Percentiles rank a stretch among this genome's conserved stretches.
Conservation (phyloP, 768 basidiomycete species). For the Mycena leptocephala region DNA sequence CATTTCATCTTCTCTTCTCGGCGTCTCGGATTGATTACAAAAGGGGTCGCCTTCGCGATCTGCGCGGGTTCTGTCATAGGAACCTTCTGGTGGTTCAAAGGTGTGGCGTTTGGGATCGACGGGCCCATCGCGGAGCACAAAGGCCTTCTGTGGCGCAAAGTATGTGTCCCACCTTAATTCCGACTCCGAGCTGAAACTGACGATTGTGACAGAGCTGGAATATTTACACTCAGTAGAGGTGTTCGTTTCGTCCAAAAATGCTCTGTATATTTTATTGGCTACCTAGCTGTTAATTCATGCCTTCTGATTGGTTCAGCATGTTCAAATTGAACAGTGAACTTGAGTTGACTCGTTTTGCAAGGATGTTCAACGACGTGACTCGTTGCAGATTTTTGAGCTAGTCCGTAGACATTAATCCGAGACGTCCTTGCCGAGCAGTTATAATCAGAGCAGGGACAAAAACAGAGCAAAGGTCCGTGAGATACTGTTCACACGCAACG, state of each 20-base stretch:
- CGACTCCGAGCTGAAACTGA: neutral
- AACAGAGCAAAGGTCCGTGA: too few species aligned
- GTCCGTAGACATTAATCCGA: too few species aligned
- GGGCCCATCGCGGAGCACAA: slow-evolving; percentile 87
- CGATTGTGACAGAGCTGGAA: slow-evolving; percentile 18
- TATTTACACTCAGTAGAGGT: slow-evolving; percentile 16
- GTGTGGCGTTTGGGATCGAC: slow-evolving; percentile 90
- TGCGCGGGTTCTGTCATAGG: slow-evolving; percentile 72
- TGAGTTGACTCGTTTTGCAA: too few species aligned
- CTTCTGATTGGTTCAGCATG: neutral
- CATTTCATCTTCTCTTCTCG: slow-evolving; percentile 91
- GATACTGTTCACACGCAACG: too few species aligned
- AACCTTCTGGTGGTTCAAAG: slow-evolving; percentile 96
- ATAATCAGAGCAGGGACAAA: too few species aligned
- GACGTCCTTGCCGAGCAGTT: too few species aligned
- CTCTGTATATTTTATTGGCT: slow-evolving; percentile 21
- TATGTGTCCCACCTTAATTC: slow-evolving; percentile 41
- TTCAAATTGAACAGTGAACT: too few species aligned
- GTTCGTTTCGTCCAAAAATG: neutral
- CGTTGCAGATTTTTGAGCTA: too few species aligned
- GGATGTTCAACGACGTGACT: too few species aligned
- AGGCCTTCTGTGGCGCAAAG: slow-evolving; percentile 86
- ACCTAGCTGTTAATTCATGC: slow-evolving; percentile 1
- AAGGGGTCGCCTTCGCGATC: slow-evolving; percentile 82
- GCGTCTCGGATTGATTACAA: slow-evolving; percentile 73